A percentile compares a stretch with the other conserved stretches of the same genome.
Evolutionary conservation across 1,284 basidiomycete genomes (phyloP).

Genomic region (Gomphus bonarii): DNA sequence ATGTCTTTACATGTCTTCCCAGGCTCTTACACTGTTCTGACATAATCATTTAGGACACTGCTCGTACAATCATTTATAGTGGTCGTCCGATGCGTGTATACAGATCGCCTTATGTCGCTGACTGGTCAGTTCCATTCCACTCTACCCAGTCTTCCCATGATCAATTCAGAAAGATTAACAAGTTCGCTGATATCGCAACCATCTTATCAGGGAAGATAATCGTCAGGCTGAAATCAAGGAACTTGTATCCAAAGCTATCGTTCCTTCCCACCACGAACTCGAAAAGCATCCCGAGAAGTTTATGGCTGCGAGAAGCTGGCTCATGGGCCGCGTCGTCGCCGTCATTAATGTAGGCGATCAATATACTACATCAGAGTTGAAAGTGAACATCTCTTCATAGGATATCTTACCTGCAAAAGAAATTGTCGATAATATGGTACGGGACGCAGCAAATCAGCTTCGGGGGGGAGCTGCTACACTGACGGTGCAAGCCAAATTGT

Average conservation of each 20-base stretch:
- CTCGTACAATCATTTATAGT: constrained; percentile 76
- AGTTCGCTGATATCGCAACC: neutral
- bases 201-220: constrained; percentile 43
- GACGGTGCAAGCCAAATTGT: constrained; percentile 4
- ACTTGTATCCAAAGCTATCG: constrained; percentile 65
- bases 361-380: constrained; percentile 10
- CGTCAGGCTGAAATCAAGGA: constrained; percentile 65
- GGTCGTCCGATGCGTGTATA: constrained; percentile 81
- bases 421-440: constrained; percentile 76
- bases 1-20: neutral
- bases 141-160: too few species aligned
- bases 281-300: constrained; percentile 70
- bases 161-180: too few species aligned
- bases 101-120: constrained; percentile 70
- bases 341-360: constrained; percentile 30
- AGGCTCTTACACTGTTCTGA: neutral
- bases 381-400: constrained; percentile 19
- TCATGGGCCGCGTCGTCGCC: constrained; percentile 74
- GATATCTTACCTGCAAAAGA: constrained; percentile 69
- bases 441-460: constrained; percentile 43
- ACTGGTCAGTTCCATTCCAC: constrained; percentile 41
- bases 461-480: constrained; percentile 9
- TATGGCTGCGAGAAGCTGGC: constrained; percentile 45
- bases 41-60: constrained; percentile 35
- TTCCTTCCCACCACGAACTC: constrained; percentile 64